Conservation (phyloP, 2,329 filamentous ascomycete genomes). For the Huntiella moniliformis region DNA sequence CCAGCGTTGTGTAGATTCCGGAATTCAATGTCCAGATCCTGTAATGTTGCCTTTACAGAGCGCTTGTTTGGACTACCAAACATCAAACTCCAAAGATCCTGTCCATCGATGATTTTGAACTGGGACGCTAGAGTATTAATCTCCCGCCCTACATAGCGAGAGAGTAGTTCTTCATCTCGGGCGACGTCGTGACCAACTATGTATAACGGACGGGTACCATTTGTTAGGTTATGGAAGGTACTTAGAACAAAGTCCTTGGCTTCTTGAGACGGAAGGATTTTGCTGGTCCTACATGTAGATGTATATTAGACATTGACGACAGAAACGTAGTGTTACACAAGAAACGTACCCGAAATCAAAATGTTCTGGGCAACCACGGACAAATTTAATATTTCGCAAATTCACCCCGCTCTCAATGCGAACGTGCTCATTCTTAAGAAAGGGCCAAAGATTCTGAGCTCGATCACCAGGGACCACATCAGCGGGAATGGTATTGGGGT, state of each 20-base stretch:
- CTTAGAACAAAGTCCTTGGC: background rate
- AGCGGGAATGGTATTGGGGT: conserved; percentile 37
- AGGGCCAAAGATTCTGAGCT: conserved; percentile 46
- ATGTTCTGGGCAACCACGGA: conserved; percentile 51
- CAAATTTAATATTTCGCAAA: conserved; percentile 47
- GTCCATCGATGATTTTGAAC: conserved; percentile 53
- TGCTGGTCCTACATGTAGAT: background rate
- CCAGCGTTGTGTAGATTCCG: conserved; percentile 68
- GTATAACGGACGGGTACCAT: conserved; percentile 3
- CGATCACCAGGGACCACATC: conserved; percentile 37
- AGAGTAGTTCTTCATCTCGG: background rate
- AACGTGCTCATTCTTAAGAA: conserved; percentile 56
- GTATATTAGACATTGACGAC: background rate
- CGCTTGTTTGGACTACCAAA: conserved; percentile 32
- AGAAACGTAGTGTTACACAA: conserved; percentile 9
- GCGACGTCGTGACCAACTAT: conserved; percentile 61
- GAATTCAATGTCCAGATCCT: conserved; percentile 41
- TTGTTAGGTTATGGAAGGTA: background rate
- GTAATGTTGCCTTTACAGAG: conserved; percentile 42
- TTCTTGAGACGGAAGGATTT: background rate
- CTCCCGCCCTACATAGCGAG: background rate
- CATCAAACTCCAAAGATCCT: conserved; percentile 47
- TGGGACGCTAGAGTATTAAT: background rate
- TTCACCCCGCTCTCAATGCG: conserved; percentile 51
- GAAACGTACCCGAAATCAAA: conserved; percentile 57